Evolutionary conservation across 2,329 filamentous ascomycete genomes (phyloP), one percentile per base, ranked within the genome.

Genomic region (Grosmannia serpens): DNA sequence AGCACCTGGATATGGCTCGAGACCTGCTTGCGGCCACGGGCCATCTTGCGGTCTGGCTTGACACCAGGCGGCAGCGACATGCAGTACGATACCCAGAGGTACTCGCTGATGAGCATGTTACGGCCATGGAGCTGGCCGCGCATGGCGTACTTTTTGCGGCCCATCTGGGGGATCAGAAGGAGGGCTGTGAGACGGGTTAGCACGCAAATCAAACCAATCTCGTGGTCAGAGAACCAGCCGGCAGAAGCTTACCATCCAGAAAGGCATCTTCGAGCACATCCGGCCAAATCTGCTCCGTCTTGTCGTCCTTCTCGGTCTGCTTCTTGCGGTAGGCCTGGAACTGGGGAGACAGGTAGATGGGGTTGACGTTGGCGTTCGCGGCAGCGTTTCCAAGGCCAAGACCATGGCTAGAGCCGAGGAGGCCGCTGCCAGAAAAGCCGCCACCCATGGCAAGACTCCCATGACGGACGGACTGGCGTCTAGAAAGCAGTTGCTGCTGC

Each of bases 1-100:
- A 87, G 72, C 17, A 88, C 84, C 67, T 88, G 84, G 66, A 87
- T 87, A 66, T 87, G 84, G 66, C 83, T 87, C 2, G 84, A 87
- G 6, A 87, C 82, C 65, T 86, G 83, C 68, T 87, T 87, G 59
- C 82, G 75, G 65, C 62, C 76, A 67, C 62, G 67, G 55, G 68
- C 65, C 61, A 76, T 73, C 68, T 79, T 77, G 59, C 77, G 69
- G 61, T 76, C 74, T 3, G 77, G 75, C 49, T 72, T 70, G 53
- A 70, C 70, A 3, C 77, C 77, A 3, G 76, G 72, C 33, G 75
- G 73, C 60, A 81, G 71, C 35, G 70, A 68, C 35, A 70, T 69
- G 67, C 72, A 73, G 64, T 76, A 76, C 11, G 76, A 74, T 60
- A 80, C 76, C 78, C 78, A 86, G 51, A 87, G 77, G 69, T 87